These are phyloP conservation scores for Chytriomyces sp. DNA, from an alignment of 192 early-diverging fungal species.

Conservation along the genomic window DNA sequence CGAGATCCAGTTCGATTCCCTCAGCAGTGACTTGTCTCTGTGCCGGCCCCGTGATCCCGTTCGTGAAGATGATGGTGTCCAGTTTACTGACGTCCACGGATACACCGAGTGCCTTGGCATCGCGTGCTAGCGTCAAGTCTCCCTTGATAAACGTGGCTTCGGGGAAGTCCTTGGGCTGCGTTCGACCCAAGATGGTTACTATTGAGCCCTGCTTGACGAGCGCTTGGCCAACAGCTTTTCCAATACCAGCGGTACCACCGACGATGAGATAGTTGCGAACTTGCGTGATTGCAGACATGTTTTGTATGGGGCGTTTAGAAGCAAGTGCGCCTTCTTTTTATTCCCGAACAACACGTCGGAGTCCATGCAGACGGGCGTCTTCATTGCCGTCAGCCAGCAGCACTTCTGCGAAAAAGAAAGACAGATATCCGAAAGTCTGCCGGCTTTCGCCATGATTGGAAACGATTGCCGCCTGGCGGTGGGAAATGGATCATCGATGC, in stretches of 20 bases:
- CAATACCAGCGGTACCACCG: neutral
- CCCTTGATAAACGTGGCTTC: neutral
- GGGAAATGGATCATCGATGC: too few species aligned
- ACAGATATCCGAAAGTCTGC: too few species aligned
- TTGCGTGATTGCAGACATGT: neutral
- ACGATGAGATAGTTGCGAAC: slow-evolving; percentile 1
- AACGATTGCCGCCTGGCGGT: too few species aligned
- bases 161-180: neutral
- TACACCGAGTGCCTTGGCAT: neutral
- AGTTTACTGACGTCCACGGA: neutral
- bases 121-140: neutral
- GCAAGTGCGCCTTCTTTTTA: too few species aligned
- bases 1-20: neutral
- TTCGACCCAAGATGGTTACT: neutral
- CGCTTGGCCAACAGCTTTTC: neutral
- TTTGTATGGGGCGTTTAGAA: too few species aligned
- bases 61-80: neutral
- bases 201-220: neutral
- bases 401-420: too few species aligned
- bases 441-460: too few species aligned
- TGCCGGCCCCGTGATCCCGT: neutral
- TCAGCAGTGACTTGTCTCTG: neutral
- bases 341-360: too few species aligned
- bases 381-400: too few species aligned
- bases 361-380: too few species aligned